Base-by-base conservation (phyloP, 2,329 filamentous ascomycete genomes). In the Hypoxylon sp. region DNA sequence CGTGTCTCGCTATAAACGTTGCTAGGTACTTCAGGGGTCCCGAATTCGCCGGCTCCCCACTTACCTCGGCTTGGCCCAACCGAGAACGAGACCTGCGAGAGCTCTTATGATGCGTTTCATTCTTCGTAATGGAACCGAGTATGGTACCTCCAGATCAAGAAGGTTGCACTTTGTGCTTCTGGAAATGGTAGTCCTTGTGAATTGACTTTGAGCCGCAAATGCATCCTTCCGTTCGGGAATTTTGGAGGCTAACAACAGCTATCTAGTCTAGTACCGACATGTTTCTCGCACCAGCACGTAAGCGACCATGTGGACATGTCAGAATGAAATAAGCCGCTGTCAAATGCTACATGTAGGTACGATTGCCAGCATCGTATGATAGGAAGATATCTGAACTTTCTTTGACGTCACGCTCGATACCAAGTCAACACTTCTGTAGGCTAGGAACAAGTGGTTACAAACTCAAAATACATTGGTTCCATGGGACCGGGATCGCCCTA, bases 21-120 rank as follows among this genome's bases (percentile, higher is more conserved):
- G 24, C 4, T 30, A 48, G 11, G 33, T 54, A 54, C 33, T 36
- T 51, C 28, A 61, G 48, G 42, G 24, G 44, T 14, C 45, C 24
- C n/a, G n/a, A 26, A 48, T 59, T 59, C 45, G 58, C 44, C 48
- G 26, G 22, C 40, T 48, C 70, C 65, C 66, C 58, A 69, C 69
- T 70, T 72, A 60, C 67, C 70, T 67, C 66, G 69, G 69, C 46
- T 62, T 32, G 46, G 58, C 22, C 60, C 52, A 52, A 33, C 14
- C 16, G 40, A 11, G 33, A 32, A 7, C 22, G 18, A 12, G n/a
- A n/a, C n/a, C n/a, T n/a, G n/a, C n/a, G n/a, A n/a, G n/a, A n/a
- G n/a, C n/a, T n/a, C n/a, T 4, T 45, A 45, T 24, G 20, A 22
- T 22, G 42, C 24, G 20, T 7, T 44, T 18, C 16, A 24, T 32